Conservation (phyloP, 2,329 filamentous ascomycete species). For the Trichoderma koningii region DNA sequence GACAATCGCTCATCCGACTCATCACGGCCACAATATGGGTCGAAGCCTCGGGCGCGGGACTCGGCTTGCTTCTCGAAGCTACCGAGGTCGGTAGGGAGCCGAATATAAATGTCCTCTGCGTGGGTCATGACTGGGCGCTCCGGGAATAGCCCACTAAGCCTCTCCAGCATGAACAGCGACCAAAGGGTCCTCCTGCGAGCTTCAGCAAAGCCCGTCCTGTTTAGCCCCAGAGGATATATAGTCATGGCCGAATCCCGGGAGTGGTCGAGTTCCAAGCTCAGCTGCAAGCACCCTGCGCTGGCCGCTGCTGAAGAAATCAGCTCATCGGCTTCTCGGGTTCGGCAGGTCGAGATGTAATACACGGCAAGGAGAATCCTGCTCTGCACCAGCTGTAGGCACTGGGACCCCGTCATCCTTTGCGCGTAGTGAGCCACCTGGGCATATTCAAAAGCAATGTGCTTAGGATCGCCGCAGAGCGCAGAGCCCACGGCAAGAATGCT, state of each 20-base stretch:
- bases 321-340: conserved; percentile 63
- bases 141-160: conserved; percentile 62
- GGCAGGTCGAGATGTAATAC: conserved; percentile 64
- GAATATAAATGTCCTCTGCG: conserved; percentile 65
- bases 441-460: conserved; percentile 44
- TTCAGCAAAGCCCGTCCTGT: conserved; percentile 61
- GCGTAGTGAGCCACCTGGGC: conserved; percentile 60
- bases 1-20: conserved; percentile 36
- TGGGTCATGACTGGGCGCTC: conserved; percentile 58
- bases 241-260: conserved; percentile 44
- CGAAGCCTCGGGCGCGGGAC: conserved; percentile 61
- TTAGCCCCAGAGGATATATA: conserved; percentile 59
- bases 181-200: conserved; percentile 71
- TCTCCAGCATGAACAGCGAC: conserved; percentile 70
- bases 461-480: conserved; percentile 43
- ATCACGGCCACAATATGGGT: conserved; percentile 45
- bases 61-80: conserved; percentile 63
- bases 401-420: conserved; percentile 37
- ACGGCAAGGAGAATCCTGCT: conserved; percentile 66
- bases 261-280: conserved; percentile 63
- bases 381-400: conserved; percentile 64
- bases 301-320: conserved; percentile 64
- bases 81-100: conserved; percentile 62
- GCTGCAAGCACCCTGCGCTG: conserved; percentile 58
- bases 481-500: conserved; percentile 47